Percentiles rank a stretch among this genome's conserved stretches.
These are phyloP conservation scores for Rhodotorula sp. DNA, from an alignment of 1,284 basidiomycete genomes.

Conservation along the genomic window DNA sequence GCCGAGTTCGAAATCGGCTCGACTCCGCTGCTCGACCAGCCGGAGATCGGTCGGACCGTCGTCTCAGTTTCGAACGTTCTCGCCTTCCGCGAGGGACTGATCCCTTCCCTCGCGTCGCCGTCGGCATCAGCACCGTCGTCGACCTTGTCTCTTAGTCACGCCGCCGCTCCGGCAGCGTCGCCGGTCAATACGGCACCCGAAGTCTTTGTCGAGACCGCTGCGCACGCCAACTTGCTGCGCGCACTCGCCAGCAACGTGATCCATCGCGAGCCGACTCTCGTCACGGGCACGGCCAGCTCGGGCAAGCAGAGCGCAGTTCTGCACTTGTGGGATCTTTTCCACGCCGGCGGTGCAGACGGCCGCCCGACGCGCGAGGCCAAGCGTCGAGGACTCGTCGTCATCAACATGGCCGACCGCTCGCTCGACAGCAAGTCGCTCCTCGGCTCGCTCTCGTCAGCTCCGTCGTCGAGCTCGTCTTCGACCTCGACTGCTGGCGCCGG, in stretches of 20 bases:
- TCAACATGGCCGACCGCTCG: conserved; percentile 90
- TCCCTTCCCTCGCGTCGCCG: conserved; percentile 22
- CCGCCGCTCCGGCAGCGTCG: conserved; percentile 13
- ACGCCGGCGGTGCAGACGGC: conserved; percentile 42
- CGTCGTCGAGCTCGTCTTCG: conserved; percentile 54
- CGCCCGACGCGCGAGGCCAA: conserved; percentile 48
- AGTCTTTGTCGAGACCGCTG: conserved; percentile 65
- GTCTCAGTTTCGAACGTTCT: conserved; percentile 26
- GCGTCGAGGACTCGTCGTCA: conserved; percentile 60
- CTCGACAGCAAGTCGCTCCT: conserved; percentile 91
- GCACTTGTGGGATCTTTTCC: conserved; percentile 66
- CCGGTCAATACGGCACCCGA: conserved; percentile 20
- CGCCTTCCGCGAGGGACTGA: conserved; percentile 34
- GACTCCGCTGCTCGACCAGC: neutral
- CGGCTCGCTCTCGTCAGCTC: conserved; percentile 89
- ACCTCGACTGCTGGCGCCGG: conserved; percentile 57
- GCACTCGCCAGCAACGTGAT: conserved; percentile 66
- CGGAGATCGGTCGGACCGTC: conserved; percentile 28
- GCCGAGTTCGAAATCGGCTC: conserved; percentile 2
- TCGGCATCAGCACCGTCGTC: conserved; percentile 1
- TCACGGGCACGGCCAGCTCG: conserved; percentile 83
- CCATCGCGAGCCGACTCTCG: conserved; percentile 70
- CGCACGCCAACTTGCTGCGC: conserved; percentile 62
- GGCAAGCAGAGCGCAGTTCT: conserved; percentile 83
- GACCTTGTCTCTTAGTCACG: conserved; percentile 6